Conservation (phyloP, 129 eudicot genomes). For the Artemisia tridentata region DNA sequence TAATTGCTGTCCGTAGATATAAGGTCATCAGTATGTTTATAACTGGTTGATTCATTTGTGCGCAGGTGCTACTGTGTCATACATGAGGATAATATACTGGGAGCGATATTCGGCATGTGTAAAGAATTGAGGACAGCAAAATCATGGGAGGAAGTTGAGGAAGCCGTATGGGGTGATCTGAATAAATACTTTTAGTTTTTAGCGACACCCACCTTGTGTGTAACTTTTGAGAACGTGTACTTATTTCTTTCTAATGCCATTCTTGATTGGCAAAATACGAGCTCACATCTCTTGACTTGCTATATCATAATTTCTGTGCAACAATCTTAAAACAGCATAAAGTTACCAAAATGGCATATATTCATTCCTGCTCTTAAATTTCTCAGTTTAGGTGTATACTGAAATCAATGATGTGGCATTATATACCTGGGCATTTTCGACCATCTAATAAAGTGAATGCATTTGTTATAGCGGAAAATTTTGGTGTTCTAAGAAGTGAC, state of each 20-base stretch:
- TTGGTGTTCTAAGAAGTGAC: no score
- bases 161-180: slow-evolving; percentile 78
- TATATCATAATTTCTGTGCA: neutral
- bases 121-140: slow-evolving; percentile 59
- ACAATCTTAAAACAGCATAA: slow-evolving; percentile 5
- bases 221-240: neutral
- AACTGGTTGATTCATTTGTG: neutral
- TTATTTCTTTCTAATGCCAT: neutral
- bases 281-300: neutral
- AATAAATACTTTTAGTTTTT: slow-evolving; percentile 44
- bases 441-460: no score
- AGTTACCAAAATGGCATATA: neutral
- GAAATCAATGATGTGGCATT: no score
- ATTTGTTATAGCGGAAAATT: no score
- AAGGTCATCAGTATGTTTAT: slow-evolving; percentile 4
- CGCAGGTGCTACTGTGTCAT: slow-evolving; percentile 86
- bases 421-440: no score
- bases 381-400: no score
- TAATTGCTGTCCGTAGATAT: neutral
- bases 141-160: slow-evolving; percentile 96
- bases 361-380: neutral
- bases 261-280: slow-evolving; percentile 14
- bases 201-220: neutral
- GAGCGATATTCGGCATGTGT: slow-evolving; percentile 77
- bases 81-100: slow-evolving; percentile 84